These are phyloP conservation scores for Vaucheria bursata DNA, from an alignment of 352 stramenopile genomes.

Conservation along the genomic window DNA sequence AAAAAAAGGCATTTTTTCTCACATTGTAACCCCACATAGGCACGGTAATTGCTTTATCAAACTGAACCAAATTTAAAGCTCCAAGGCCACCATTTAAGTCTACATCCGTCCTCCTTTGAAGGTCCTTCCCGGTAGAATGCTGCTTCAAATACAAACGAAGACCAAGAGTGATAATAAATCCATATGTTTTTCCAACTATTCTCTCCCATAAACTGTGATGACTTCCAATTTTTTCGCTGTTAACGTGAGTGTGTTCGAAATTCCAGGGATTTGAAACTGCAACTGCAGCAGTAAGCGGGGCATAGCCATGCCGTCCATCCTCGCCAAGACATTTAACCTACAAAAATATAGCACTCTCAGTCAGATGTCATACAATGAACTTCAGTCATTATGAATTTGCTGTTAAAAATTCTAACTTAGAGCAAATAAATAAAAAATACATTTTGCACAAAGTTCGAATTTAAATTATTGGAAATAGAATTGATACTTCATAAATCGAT, in stretches of 20 bases:
- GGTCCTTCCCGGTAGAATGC: neutral
- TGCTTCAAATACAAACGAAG: constrained; percentile 11
- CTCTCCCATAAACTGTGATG: neutral
- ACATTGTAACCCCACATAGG: constrained; percentile 41
- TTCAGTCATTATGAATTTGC: too few relatives aligned
- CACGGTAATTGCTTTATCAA: constrained; percentile 19
- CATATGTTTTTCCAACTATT: constrained; percentile 27
- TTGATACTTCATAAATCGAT: too few relatives aligned
- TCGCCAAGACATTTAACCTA: constrained; percentile 34
- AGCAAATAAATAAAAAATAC: too few relatives aligned
- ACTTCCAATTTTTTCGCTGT: neutral
- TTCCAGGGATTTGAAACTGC: constrained; percentile 41
- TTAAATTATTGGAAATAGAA: too few relatives aligned
- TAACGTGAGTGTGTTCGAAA: constrained; percentile 31
- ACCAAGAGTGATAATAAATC: constrained; percentile 19
- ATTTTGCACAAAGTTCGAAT: too few relatives aligned
- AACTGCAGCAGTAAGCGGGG: constrained; percentile 30
- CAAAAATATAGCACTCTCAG: too few relatives aligned
- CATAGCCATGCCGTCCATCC: constrained; percentile 17
- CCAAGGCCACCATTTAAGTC: constrained; percentile 15
- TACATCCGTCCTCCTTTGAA: constrained; percentile 11
- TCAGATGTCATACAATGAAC: too few relatives aligned
- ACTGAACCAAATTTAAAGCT: constrained; percentile 14
- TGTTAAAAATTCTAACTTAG: too few relatives aligned
- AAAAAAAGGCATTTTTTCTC: neutral